phyloP scores from a whole-genome alignment of 2,329 filamentous ascomycete species.

The Cryphonectria carpinicola region DNA sequence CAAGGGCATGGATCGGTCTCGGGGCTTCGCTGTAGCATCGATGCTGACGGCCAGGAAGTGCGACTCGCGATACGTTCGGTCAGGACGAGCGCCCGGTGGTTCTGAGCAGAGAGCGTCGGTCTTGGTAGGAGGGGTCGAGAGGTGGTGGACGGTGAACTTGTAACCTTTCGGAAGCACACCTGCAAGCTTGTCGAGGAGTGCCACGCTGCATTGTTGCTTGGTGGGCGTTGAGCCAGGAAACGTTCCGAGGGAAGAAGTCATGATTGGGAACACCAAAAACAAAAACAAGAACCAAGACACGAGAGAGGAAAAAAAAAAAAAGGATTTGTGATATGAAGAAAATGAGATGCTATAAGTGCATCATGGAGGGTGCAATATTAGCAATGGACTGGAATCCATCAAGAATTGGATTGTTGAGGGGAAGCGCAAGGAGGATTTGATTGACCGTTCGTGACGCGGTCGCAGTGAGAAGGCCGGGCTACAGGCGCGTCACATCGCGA shows the following conservation, averaged over 20 bases:
- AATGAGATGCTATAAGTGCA: neutral
- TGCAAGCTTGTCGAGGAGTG: constrained; percentile 47
- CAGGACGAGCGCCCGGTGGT: constrained; percentile 70
- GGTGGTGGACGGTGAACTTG: constrained; percentile 76
- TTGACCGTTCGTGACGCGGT: neutral
- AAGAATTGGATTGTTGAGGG: constrained; percentile 3
- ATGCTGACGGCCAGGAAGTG: constrained; percentile 70
- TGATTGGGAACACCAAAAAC: constrained; percentile 9
- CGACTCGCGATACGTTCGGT: constrained; percentile 83
- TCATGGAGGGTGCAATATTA: neutral
- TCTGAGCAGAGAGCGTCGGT: constrained; percentile 79
- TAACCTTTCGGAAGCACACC: constrained; percentile 56
- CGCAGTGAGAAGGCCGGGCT: neutral
- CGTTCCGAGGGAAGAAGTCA: constrained; percentile 23
- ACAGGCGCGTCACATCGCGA: constrained; percentile 8
- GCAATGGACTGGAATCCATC: neutral
- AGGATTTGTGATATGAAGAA: neutral
- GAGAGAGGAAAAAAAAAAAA: neutral
- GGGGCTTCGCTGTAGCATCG: constrained; percentile 33
- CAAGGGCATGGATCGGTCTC: constrained; percentile 14
- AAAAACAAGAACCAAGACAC: neutral
- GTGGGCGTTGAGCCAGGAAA: constrained; percentile 28
- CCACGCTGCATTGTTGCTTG: constrained; percentile 34
- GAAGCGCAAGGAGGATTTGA: neutral
- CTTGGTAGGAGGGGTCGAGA: constrained; percentile 80